phyloP scores from a whole-genome alignment of 495 filamentous ascomycete genomes.

The Aspergillus mulundensis region DNA sequence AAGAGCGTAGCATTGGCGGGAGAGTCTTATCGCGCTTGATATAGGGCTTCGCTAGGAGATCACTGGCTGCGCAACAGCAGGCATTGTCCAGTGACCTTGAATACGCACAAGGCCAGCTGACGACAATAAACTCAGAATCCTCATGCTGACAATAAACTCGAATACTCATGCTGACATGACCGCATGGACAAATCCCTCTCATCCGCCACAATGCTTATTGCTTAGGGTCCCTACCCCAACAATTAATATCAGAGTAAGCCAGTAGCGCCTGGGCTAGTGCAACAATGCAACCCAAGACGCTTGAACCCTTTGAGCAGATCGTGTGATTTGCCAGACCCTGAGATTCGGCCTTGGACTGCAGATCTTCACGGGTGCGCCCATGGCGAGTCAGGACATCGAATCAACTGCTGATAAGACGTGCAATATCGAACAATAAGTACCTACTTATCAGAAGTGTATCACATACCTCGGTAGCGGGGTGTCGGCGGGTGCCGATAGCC shows the following conservation, averaged over 20 bases:
- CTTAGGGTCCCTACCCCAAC: background rate
- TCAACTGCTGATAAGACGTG: too few relatives aligned
- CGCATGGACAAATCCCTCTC: background rate
- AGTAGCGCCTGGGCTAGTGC: background rate
- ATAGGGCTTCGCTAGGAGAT: too few relatives aligned
- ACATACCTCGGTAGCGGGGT: background rate
- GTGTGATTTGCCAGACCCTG: background rate
- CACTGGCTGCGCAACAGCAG: too few relatives aligned
- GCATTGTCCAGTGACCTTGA: too few relatives aligned
- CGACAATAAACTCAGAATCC: too few relatives aligned
- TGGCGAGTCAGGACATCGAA: background rate
- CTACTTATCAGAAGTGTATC: too few relatives aligned
- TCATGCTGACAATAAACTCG: too few relatives aligned
- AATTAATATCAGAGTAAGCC: background rate
- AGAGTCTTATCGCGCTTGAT: too few relatives aligned
- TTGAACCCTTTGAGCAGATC: background rate
- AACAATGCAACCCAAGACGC: conserved; percentile 18
- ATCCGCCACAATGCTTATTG: conserved; percentile 11
- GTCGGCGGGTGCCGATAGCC: background rate
- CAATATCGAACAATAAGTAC: too few relatives aligned
- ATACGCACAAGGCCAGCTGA: too few relatives aligned
- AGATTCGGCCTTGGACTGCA: background rate
- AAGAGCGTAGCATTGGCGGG: background rate
- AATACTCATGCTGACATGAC: too few relatives aligned
- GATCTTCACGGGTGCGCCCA: background rate